These are phyloP conservation scores for Suhomyces maxii DNA, from an alignment of 1,139 yeast species.

Conservation along the genomic window DNA sequence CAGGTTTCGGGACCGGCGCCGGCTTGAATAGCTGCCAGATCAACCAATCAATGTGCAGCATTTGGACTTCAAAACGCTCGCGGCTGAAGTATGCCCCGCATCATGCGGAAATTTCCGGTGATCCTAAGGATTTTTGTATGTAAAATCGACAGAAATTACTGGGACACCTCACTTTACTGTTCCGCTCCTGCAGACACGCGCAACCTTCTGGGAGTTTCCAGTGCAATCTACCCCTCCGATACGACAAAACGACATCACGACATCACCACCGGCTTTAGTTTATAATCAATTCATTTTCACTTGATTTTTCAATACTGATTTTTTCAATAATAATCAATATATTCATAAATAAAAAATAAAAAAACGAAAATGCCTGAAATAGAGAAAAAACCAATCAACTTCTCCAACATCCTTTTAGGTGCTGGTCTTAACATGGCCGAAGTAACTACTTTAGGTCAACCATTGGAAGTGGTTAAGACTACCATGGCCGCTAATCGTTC, in stretches of 20 bases:
- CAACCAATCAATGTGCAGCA: not conserved
- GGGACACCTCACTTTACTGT: no score
- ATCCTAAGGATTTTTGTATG: no score
- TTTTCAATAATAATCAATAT: not conserved
- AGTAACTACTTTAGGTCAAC: slow-evolving; percentile 94
- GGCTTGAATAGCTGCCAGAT: not conserved
- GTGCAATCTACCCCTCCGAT: not conserved
- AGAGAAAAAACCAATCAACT: slow-evolving; percentile 83
- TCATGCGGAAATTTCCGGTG: not conserved
- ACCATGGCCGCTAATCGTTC: slow-evolving; percentile 97
- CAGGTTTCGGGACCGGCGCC: not conserved
- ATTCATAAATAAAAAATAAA: not conserved
- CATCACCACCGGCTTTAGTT: not conserved
- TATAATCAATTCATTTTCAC: not conserved
- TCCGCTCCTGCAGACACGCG: not conserved
- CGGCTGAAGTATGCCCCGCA: not conserved
- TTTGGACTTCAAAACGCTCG: not conserved
- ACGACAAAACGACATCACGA: slow-evolving; percentile 2
- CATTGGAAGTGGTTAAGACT: slow-evolving; percentile 91
- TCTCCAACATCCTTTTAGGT: slow-evolving; percentile 87
- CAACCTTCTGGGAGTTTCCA: not conserved
- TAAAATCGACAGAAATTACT: not conserved
- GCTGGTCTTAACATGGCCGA: slow-evolving; percentile 93
- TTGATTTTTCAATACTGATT: not conserved
- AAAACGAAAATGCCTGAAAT: slow-evolving; percentile 22